These are phyloP conservation scores for Beauveria varroae DNA, from an alignment of 2,329 filamentous ascomycete genomes.

Conservation along the genomic window DNA sequence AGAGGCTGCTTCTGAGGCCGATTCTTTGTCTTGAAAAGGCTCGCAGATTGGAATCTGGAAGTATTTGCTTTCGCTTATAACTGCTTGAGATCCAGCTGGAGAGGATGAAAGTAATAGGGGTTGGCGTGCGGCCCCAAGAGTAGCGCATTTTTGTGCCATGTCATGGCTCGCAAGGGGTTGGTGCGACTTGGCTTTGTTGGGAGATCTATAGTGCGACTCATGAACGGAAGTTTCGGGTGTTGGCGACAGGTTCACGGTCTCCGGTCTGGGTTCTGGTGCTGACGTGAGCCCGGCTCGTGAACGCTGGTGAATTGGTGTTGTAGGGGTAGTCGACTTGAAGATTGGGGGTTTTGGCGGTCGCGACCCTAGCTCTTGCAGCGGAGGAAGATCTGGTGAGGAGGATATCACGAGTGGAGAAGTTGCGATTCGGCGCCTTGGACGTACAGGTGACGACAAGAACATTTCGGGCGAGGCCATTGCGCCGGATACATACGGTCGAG, in stretches of 20 bases:
- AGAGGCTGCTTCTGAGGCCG: too few relatives aligned
- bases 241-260: not conserved
- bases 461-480: slow-evolving; percentile 27
- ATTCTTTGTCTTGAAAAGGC: not conserved
- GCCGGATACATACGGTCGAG: slow-evolving; percentile 21
- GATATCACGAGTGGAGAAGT: slow-evolving; percentile 28
- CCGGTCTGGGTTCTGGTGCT: not conserved
- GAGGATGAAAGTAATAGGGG: slow-evolving; percentile 1
- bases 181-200: not conserved
- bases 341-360: slow-evolving; percentile 18
- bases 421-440: slow-evolving; percentile 25
- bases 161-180: not conserved
- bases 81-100: not conserved
- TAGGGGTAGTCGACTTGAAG: not conserved
- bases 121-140: not conserved
- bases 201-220: slow-evolving; percentile 1
- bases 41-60: not conserved
- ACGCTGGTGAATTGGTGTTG: not conserved
- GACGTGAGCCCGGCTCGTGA: not conserved
- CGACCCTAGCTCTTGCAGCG: slow-evolving; percentile 40
- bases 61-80: not conserved
- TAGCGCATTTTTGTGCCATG: not conserved
- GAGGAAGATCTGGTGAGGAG: slow-evolving; percentile 49
- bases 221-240: not conserved
- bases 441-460: slow-evolving; percentile 24